A percentile compares a stretch with the other conserved stretches of the same genome.
These are phyloP conservation scores for Balamuthia mandrillaris DNA, from an alignment of 208 protist genomes.

Conservation along the genomic window DNA sequence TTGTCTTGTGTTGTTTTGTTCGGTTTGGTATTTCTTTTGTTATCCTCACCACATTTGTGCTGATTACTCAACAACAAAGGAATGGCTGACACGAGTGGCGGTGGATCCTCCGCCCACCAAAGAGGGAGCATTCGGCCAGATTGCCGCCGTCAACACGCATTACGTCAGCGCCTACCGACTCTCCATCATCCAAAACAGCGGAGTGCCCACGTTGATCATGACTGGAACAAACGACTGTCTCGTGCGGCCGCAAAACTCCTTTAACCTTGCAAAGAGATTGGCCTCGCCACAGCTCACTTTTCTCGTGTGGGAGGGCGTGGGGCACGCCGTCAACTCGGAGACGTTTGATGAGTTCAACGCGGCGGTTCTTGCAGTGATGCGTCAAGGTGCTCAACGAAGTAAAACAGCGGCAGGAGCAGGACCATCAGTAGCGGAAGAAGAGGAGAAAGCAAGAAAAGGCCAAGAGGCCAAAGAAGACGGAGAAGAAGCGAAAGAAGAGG, in stretches of 20 bases:
- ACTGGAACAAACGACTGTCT: not conserved
- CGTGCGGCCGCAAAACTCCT: not conserved
- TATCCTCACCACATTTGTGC: too few species aligned
- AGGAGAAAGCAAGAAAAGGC: too few species aligned
- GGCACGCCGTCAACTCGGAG: not conserved
- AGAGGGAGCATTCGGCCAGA: too few species aligned
- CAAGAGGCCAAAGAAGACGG: too few species aligned
- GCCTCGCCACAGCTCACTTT: too few species aligned
- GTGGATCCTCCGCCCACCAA: too few species aligned
- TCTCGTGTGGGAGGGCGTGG: not conserved
- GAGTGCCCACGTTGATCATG: conserved; percentile 1
- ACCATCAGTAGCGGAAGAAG: too few species aligned
- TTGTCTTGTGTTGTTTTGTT: too few species aligned
- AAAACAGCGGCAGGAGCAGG: not conserved
- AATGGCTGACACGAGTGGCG: too few species aligned
- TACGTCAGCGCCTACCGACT: not conserved
- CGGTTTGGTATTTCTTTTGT: too few species aligned
- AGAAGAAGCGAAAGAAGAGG: too few species aligned
- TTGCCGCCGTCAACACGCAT: not conserved
- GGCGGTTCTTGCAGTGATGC: not conserved
- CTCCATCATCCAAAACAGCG: not conserved
- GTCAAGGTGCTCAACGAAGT: not conserved
- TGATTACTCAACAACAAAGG: too few species aligned
- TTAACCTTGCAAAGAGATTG: not conserved
- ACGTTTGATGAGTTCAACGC: not conserved